phyloP scores from a whole-genome alignment of 805 yeast species.

The Alloascoidea hylecoeti region DNA sequence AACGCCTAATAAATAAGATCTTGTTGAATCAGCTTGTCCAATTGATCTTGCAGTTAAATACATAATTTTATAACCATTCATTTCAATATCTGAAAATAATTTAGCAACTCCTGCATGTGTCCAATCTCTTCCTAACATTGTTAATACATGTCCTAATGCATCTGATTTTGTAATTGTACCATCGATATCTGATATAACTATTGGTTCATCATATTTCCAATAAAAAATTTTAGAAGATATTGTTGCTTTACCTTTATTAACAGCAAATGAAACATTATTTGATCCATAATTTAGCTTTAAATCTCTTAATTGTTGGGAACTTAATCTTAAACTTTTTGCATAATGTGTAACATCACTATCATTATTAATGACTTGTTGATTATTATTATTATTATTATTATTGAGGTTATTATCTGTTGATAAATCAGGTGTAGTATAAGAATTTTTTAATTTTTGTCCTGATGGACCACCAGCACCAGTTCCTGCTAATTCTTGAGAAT shows the following conservation, averaged over 20 bases:
- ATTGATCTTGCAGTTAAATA: slow-evolving; percentile 91
- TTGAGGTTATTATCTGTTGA: not conserved
- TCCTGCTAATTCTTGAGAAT: not conserved
- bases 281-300: slow-evolving; percentile 66
- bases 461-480: no score
- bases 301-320: slow-evolving; percentile 75
- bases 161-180: slow-evolving; percentile 97
- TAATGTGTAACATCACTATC: slow-evolving; percentile 21
- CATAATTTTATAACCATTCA: slow-evolving; percentile 86
- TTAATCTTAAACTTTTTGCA: slow-evolving; percentile 79
- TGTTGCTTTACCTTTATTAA: slow-evolving; percentile 71
- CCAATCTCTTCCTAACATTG: slow-evolving; percentile 94
- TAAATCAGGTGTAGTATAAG: not conserved
- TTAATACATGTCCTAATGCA: slow-evolving; percentile 91
- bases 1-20: slow-evolving; percentile 69
- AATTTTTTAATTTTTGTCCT: no score
- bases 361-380: not conserved
- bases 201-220: slow-evolving; percentile 78
- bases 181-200: slow-evolving; percentile 93
- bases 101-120: slow-evolving; percentile 94
- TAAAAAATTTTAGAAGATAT: slow-evolving; percentile 60
- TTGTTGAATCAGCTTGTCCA: slow-evolving; percentile 87
- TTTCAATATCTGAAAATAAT: slow-evolving; percentile 70
- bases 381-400: not conserved
- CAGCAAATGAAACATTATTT: slow-evolving; percentile 66